Evolutionary conservation across 1,139 yeast genomes (phyloP), one percentile per base, ranked within the genome.

Genomic region (Casaregolazyma suthepensis): DNA sequence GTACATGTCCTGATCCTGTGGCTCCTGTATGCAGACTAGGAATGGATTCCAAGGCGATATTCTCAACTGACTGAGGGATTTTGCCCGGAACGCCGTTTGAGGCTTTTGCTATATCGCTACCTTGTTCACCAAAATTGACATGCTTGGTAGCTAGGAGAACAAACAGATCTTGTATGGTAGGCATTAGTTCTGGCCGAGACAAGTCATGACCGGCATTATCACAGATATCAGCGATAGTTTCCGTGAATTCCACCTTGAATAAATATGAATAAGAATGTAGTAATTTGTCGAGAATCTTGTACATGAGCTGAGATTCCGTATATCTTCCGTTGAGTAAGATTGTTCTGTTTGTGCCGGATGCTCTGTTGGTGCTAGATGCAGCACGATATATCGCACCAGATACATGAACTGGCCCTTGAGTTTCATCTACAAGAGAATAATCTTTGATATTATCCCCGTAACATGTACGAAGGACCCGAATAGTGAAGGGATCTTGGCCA

Each of bases 21-120:
- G 55, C 55, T 23, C 17, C 22, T 13, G 44, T 26, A 20, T 48
- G 31, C 20, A 50, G 35, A 15, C 42, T 19, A 12, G 50, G 53
- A 17, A 49, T 43, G 13, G 35, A 12, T 15, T 19, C 17, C 17
- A 17, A n/a, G 17, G 45, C 35, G 0, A 43, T 38, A 20, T 23
- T 20, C 9, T 35, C 40, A 7, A 35, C 17, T 3, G 40, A 35
- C 13, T 35, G 40, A 35, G 17, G 15, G 13, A 35, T 4, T 35
- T 35, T 35, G 9, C 40, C 40, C 15, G 40, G 40, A 35, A 35
- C 5, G 2, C 17, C 5, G 17, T 4, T n/a, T 6, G 15, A 7
- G 4, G 6, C 17, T 13, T 35, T 35, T 35, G 17, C 40, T 35
- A 35, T 35, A 5, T 15, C 17, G 17, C 40, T 15, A 15, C 15